A percentile compares a stretch with the other conserved stretches of the same genome.
Evolutionary conservation across 2,329 filamentous ascomycete species (phyloP).

Genomic region (Orbilia blumenaviensis): DNA sequence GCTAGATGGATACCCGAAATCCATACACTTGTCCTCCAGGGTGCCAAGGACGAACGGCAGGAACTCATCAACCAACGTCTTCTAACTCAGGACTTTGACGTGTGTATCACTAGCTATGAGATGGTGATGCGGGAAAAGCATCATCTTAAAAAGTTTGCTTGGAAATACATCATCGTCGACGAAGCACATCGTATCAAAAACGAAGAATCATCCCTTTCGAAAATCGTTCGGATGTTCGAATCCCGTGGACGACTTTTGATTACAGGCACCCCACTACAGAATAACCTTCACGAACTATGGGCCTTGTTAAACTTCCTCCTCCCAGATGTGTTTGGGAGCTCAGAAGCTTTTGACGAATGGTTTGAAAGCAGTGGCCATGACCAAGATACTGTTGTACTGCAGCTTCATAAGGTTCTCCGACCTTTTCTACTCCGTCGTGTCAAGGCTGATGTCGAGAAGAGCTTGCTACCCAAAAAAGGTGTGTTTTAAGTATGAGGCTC

Average conservation of each 20-base stretch:
- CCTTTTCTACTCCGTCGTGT: conserved; percentile 95
- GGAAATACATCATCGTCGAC: conserved; percentile 99
- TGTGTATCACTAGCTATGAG: conserved; percentile 98
- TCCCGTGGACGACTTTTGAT: conserved; percentile 95
- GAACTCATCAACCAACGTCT: conserved; percentile 87
- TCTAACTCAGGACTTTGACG: conserved; percentile 94
- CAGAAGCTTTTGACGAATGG: conserved; percentile 97
- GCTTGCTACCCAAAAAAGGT: conserved; percentile 87
- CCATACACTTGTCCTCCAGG: conserved; percentile 91
- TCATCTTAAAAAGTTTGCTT: conserved; percentile 95
- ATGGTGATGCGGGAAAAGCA: conserved; percentile 97
- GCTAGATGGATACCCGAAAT: conserved; percentile 93
- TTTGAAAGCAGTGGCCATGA: conserved; percentile 90
- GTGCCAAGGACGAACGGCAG: conserved; percentile 91
- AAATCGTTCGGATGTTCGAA: conserved; percentile 95
- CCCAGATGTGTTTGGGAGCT: conserved; percentile 97
- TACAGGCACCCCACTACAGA: conserved; percentile 94
- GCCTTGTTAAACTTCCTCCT: conserved; percentile 95
- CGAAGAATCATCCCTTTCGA: conserved; percentile 93
- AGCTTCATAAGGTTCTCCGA: conserved; percentile 89
- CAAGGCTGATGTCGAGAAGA: conserved; percentile 98
- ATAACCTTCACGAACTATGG: conserved; percentile 98
- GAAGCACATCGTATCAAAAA: conserved; percentile 99
- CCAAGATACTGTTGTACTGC: conserved; percentile 94
- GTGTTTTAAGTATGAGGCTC: background rate